Evolutionary conservation across 2,329 filamentous ascomycete species (phyloP), one percentile per base, ranked within the genome.

Genomic region (Cercospora sesami): DNA sequence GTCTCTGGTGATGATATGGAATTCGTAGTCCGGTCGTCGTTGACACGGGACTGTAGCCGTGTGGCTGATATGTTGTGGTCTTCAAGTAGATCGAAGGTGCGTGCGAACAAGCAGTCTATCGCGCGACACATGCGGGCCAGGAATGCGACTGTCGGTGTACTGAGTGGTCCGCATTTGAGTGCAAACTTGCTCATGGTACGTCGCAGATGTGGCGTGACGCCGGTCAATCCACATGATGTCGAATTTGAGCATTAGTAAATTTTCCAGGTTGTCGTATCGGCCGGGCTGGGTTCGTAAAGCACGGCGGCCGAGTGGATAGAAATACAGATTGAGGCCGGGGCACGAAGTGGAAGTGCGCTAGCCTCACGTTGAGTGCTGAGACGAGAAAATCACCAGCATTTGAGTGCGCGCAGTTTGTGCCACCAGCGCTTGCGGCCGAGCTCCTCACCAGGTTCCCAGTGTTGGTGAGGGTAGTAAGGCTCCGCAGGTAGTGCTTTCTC

Each of bases 371-470:
- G 23, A 8, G 42, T 60, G 57, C n/a, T 18, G 59, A 31, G n/a
- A 12, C 18, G 8, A 18, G 31, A 26, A 5, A 36, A n/a, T 73
- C 61, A 70, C 71, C 71, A 73, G 59, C 71, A 73, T 42, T 65
- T 70, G 30, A 72, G 51, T 10, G 28, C n/a, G 7, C 51, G n/a
- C 8, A 64, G 48, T 39, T 70, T 70, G 55, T 73, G 69, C 69
- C 70, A 73, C 71, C 71, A 73, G 26, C 61, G 62, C 61, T 67
- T 63, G 57, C 59, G 67, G 18, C 62, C 53, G 30, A 69, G 55
- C 48, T 68, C 65, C 60, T 73, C 71, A 14, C 64, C 64, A 18
- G 68, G 60, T n/a, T 71, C 70, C 68, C 70, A 71, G 18, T 53
- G 36, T n/a, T 58, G 62, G 21, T 21, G 62, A n/a, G 53, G 18